These are phyloP conservation scores for Leavenworthia alabamica DNA, from an alignment of 345 rosid genomes.

Conservation along the genomic window DNA sequence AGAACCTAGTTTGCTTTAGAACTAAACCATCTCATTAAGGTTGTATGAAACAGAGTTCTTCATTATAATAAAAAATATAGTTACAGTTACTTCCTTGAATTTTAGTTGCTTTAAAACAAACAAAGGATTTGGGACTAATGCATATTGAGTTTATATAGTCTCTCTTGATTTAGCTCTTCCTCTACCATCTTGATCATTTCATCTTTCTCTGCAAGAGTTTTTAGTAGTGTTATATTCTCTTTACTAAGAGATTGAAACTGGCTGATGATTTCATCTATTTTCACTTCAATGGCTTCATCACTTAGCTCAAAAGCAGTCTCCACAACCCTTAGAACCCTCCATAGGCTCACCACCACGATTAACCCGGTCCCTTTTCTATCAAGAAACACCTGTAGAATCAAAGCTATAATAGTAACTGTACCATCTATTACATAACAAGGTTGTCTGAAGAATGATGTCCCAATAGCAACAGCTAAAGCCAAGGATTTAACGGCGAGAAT, in stretches of 20 bases:
- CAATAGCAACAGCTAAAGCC: conserved; percentile 38
- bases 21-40: background rate
- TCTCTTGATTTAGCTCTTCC: conserved; percentile 26
- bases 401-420: conserved; percentile 39
- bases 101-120: background rate
- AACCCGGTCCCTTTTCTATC: conserved; percentile 57
- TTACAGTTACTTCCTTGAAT: background rate
- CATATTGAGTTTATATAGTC: conserved; percentile 1
- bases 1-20: conserved; percentile 10
- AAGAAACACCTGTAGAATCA: conserved; percentile 45
- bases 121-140: background rate
- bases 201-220: conserved; percentile 39
- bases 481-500: conserved; percentile 43
- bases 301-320: conserved; percentile 70
- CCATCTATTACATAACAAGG: conserved; percentile 57
- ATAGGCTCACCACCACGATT: conserved; percentile 58
- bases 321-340: conserved; percentile 63
- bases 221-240: conserved; percentile 37
- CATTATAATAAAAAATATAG: conserved; percentile 13
- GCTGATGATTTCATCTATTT: conserved; percentile 37
- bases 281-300: conserved; percentile 67
- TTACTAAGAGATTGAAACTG: conserved; percentile 46
- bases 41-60: conserved; percentile 20
- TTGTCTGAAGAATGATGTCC: conserved; percentile 37
- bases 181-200: conserved; percentile 35